Conservation (phyloP, 495 filamentous ascomycete genomes). For the Tuber melanosporum region DNA sequence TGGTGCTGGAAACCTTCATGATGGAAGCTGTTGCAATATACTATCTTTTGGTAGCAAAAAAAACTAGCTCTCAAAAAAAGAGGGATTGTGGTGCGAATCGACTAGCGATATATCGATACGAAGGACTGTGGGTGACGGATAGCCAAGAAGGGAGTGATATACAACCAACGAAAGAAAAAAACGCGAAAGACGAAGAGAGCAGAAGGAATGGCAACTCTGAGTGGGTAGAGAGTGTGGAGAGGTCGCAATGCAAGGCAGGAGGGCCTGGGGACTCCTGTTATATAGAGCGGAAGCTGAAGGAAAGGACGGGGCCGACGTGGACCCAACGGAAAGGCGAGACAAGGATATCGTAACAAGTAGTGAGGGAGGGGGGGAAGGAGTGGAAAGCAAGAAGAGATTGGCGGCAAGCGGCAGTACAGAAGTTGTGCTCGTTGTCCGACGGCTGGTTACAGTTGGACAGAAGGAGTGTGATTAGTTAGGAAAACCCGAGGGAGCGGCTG, state of each 20-base stretch:
- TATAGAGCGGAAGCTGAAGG: constrained; percentile 25
- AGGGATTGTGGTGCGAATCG: constrained; percentile 26
- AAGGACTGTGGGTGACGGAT: constrained; percentile 17
- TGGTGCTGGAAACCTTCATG: constrained; percentile 29
- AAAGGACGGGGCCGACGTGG: constrained; percentile 33
- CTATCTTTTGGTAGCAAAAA: constrained; percentile 26
- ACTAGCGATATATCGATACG: constrained; percentile 27
- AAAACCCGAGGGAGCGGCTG: constrained; percentile 15
- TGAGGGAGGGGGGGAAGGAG: constrained; percentile 5
- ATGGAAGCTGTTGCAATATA: constrained; percentile 12
- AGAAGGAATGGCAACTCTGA: constrained; percentile 35
- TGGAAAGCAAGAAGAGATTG: constrained; percentile 18
- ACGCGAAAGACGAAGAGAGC: constrained; percentile 29
- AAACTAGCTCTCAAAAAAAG: not conserved
- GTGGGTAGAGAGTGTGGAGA: constrained; percentile 25
- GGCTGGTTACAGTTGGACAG: not conserved
- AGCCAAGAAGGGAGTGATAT: constrained; percentile 36
- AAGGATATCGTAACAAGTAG: constrained; percentile 8
- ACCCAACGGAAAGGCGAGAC: constrained; percentile 26
- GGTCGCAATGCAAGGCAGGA: constrained; percentile 17
- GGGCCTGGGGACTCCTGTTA: constrained; percentile 15
- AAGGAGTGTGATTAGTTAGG: constrained; percentile 23
- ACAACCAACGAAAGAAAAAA: constrained; percentile 15
- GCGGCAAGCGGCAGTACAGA: constrained; percentile 15
- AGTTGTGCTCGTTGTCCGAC: constrained; percentile 8